Base-by-base conservation (phyloP, 495 filamentous ascomycete genomes). In the Hypoxylon fragiforme region DNA sequence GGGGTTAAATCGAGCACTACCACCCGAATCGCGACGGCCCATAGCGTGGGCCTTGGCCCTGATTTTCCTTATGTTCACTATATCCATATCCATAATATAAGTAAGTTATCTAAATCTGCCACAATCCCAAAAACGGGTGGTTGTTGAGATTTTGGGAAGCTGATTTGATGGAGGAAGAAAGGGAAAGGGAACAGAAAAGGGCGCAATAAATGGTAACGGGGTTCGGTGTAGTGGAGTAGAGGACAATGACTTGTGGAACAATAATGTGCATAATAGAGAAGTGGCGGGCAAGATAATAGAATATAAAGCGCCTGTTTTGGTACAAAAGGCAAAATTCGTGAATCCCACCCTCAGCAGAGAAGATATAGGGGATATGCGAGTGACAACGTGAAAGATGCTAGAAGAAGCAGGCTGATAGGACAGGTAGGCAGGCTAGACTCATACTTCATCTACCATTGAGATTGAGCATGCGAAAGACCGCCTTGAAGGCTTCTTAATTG, bases 1-100 rank as follows among this genome's bases (percentile, higher is more conserved):
- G 8, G 68, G 68, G 49, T 72, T 74, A 20, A 68, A 40, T 16
- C 43, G 38, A 13, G 54, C 54, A 39, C 59, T 63, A 8, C 65
- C 63, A 30, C 57, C 51, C 16, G 62, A 63, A 47, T 56, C 42
- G 20, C 60, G 44, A 18, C 70, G 63, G 14, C 66, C 60, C 54
- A 68, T 34, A 24, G 40, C 50, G 40, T 72, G 69, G 19, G 71
- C 71, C 43, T 59, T 49, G 3, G 54, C 53, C 54, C 60, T 70
- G 46, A 70, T 62, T 22, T 63, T 66, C 24, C 53, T 50, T 11
- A 69, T 62, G 43, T 73, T 74, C 35, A 73, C 71, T 74, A 35
- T 44, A 22, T 57, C 14, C 7, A 49, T 50, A 34, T 61, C 34
- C 59, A 68, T 66, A 5, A 44, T 55, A 57, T 73, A 63, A 73